Evolutionary conservation across 139 green algal species (phyloP).

Genomic region (Coccomyxa sp.): DNA sequence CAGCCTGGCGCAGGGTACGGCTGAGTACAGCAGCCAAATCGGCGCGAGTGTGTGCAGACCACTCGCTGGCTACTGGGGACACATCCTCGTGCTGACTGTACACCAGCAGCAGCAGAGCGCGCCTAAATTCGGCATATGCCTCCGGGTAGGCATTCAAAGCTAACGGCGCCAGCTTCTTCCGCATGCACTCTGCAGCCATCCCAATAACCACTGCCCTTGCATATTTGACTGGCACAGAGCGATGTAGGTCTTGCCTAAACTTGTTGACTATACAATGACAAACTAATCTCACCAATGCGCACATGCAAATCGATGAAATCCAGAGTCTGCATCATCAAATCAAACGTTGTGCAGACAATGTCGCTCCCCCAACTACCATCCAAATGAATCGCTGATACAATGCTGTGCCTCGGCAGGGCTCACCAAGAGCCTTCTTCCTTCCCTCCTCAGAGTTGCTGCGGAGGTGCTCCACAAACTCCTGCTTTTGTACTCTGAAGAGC

Average conservation of each 20-base stretch:
- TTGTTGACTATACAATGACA: too few species aligned
- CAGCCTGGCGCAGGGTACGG: slow-evolving; percentile 19
- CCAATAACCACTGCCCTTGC: neutral
- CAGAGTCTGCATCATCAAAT: neutral
- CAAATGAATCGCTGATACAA: neutral
- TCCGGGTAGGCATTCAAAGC: slow-evolving; percentile 67
- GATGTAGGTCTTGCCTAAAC: too few species aligned
- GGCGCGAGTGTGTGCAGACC: slow-evolving; percentile 13
- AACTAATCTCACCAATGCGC: too few species aligned
- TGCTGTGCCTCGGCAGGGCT: neutral
- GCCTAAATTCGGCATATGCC: slow-evolving; percentile 68
- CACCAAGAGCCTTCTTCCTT: slow-evolving; percentile 26
- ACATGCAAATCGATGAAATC: neutral
- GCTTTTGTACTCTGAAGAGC: slow-evolving; percentile 47
- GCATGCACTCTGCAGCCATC: slow-evolving; percentile 34
- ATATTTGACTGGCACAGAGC: too few species aligned
- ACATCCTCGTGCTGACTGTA: slow-evolving; percentile 6
- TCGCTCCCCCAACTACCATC: too few species aligned
- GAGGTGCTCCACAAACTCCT: slow-evolving; percentile 58
- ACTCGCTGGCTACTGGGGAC: slow-evolving; percentile 18
- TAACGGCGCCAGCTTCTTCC: slow-evolving; percentile 50
- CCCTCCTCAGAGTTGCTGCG: slow-evolving; percentile 12
- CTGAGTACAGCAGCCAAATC: slow-evolving; percentile 20
- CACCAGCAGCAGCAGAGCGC: slow-evolving; percentile 48
- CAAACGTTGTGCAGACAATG: neutral